A percentile compares a stretch with the other conserved stretches of the same genome.
Evolutionary conservation across 1,284 basidiomycete genomes (phyloP).

Genomic region (Cryptococcus hybrid): DNA sequence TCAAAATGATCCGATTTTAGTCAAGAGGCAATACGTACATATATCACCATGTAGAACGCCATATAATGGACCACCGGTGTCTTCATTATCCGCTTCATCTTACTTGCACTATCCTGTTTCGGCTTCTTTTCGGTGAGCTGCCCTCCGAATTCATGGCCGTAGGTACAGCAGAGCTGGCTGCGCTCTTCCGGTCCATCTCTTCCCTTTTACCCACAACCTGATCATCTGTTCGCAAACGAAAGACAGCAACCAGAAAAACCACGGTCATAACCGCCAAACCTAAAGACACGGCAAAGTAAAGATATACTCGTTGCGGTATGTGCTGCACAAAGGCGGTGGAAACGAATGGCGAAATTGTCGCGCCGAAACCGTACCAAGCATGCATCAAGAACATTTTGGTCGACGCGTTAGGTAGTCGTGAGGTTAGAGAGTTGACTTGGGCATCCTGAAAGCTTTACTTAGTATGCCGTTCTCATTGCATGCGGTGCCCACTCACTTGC

Average conservation of each 20-base stretch:
- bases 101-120: slow-evolving; percentile 21
- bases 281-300: slow-evolving; percentile 63
- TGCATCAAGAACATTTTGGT: slow-evolving; percentile 65
- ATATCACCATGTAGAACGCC: slow-evolving; percentile 39
- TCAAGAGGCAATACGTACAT: slow-evolving; percentile 25
- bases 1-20: no score
- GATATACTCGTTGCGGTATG: slow-evolving; percentile 55
- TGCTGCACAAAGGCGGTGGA: slow-evolving; percentile 64
- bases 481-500: slow-evolving; percentile 47
- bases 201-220: slow-evolving; percentile 34
- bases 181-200: neutral
- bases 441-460: slow-evolving; percentile 25
- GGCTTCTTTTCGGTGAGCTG: neutral
- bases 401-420: slow-evolving; percentile 34
- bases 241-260: slow-evolving; percentile 54
- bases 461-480: neutral
- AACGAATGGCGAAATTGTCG: slow-evolving; percentile 64
- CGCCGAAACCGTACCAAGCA: slow-evolving; percentile 63
- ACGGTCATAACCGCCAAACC: slow-evolving; percentile 57
- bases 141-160: neutral
- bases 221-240: slow-evolving; percentile 60
- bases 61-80: slow-evolving; percentile 33
- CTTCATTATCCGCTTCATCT: slow-evolving; percentile 40
- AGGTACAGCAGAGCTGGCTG: neutral
- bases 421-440: slow-evolving; percentile 39